phyloP scores from a whole-genome alignment of 2,329 filamentous ascomycete genomes.

The Alternaria ethzedia region DNA sequence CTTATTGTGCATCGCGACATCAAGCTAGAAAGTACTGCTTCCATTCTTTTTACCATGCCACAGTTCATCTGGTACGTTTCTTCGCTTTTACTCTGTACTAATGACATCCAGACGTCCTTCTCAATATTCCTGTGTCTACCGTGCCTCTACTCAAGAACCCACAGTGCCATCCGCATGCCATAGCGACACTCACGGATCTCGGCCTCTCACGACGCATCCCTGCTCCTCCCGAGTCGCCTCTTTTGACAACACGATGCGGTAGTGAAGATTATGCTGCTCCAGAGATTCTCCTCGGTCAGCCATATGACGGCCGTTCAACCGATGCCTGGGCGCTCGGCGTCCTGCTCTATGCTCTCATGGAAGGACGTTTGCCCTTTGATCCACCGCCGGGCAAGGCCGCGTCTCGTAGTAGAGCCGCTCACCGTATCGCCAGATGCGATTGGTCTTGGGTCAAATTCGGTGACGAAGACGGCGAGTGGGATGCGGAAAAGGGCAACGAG shows the following conservation, averaged over 20 bases:
- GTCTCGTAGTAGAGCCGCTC: conserved; percentile 79
- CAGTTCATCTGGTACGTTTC: conserved; percentile 25
- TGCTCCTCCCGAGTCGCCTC: conserved; percentile 74
- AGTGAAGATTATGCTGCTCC: conserved; percentile 97
- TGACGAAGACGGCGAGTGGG: conserved; percentile 85
- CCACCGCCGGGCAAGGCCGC: conserved; percentile 79
- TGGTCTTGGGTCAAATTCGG: conserved; percentile 93
- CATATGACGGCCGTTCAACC: conserved; percentile 89
- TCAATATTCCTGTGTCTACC: conserved; percentile 76
- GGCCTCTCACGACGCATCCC: conserved; percentile 87
- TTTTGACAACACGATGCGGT: conserved; percentile 91
- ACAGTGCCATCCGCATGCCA: conserved; percentile 76
- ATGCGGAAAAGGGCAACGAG: conserved; percentile 68
- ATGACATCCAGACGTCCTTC: conserved; percentile 74
- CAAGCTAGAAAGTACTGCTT: conserved; percentile 87
- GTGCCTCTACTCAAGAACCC: conserved; percentile 72
- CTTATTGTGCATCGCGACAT: conserved; percentile 96
- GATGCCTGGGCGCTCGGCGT: conserved; percentile 97
- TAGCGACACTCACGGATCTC: conserved; percentile 89
- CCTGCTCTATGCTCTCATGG: conserved; percentile 88
- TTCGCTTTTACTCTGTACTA: conserved; percentile 34
- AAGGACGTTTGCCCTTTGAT: conserved; percentile 92
- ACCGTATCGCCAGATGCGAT: conserved; percentile 93
- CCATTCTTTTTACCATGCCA: conserved; percentile 20
- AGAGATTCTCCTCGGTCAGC: conserved; percentile 92